A percentile compares a stretch with the other conserved stretches of the same genome.
Evolutionary conservation across 768 basidiomycete genomes (phyloP).

Genomic region (Termitomyces sp.): DNA sequence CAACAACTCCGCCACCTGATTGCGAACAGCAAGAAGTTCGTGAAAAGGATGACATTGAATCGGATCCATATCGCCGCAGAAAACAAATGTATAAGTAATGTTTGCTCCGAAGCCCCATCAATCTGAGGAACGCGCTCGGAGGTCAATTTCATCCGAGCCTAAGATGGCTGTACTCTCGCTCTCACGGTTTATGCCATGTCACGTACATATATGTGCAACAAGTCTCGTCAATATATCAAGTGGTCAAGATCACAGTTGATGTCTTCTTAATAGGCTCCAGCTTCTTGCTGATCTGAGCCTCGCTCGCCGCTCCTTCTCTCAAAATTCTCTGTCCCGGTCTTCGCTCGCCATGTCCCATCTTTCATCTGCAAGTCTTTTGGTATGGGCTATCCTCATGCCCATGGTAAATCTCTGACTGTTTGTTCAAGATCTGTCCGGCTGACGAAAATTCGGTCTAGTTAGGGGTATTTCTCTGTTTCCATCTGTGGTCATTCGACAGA

Average conservation of each 20-base stretch:
- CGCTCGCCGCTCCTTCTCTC: slow-evolving; percentile 3
- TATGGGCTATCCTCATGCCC: slow-evolving; percentile 53
- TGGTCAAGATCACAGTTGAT: neutral
- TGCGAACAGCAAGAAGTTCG: slow-evolving; percentile 38
- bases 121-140: too few species aligned
- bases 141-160: neutral
- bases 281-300: slow-evolving; percentile 16
- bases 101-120: too few species aligned
- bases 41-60: slow-evolving; percentile 49
- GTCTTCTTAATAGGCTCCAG: neutral
- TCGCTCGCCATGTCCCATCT: neutral
- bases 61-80: slow-evolving; percentile 64
- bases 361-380: slow-evolving; percentile 49
- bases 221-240: neutral
- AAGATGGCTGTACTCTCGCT: neutral
- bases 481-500: slow-evolving; percentile 75
- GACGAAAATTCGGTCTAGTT: slow-evolving; percentile 31
- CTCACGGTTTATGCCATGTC: too few species aligned
- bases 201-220: neutral
- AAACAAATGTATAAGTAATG: too few species aligned
- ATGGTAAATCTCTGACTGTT: slow-evolving; percentile 33
- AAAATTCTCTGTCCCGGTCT: slow-evolving; percentile 4
- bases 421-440: neutral
- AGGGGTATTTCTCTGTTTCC: slow-evolving; percentile 57
- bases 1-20: slow-evolving; percentile 18